A percentile compares a stretch with the other conserved stretches of the same genome.
phyloP scores from a whole-genome alignment of 768 basidiomycete species.

The Neoboletus magnificus region DNA sequence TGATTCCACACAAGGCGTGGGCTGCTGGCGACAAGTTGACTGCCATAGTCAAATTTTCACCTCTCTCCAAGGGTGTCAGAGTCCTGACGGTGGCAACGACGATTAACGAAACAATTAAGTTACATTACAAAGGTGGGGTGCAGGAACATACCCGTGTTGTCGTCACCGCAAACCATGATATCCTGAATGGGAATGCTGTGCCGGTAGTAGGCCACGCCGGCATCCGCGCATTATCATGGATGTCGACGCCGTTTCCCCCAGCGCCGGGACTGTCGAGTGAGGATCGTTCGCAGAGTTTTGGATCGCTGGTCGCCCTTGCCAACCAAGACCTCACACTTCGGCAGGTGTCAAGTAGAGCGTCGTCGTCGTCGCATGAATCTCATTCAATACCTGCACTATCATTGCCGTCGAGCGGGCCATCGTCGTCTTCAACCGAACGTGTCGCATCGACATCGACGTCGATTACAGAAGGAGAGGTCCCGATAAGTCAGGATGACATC shows the following conservation, averaged over 20 bases:
- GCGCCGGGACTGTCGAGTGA: conserved; percentile 17
- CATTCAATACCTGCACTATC: neutral
- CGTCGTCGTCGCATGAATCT: conserved; percentile 15
- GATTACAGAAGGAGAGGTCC: conserved; percentile 16
- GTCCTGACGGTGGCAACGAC: conserved; percentile 65
- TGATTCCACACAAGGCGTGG: conserved; percentile 95
- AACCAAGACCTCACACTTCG: conserved; percentile 12
- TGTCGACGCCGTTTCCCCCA: conserved; percentile 1
- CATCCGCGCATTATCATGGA: neutral
- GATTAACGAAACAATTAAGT: conserved; percentile 71
- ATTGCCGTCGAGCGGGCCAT: neutral
- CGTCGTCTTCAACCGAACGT: conserved; percentile 4
- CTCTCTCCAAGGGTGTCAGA: conserved; percentile 78
- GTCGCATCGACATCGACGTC: conserved; percentile 5
- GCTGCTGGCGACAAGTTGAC: conserved; percentile 85
- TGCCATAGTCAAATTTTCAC: conserved; percentile 81
- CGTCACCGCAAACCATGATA: conserved; percentile 63
- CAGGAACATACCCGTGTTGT: conserved; percentile 64
- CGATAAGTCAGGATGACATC: conserved; percentile 43
- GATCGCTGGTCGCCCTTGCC: conserved; percentile 7
- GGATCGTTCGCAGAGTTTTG: conserved; percentile 12
- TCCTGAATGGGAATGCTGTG: conserved; percentile 56
- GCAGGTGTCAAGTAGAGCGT: conserved; percentile 13
- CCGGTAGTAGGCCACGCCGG: conserved; percentile 13
- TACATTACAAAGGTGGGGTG: conserved; percentile 48